Base-by-base conservation (phyloP, 441 rosid species). In the Adansonia madagascariensis region DNA sequence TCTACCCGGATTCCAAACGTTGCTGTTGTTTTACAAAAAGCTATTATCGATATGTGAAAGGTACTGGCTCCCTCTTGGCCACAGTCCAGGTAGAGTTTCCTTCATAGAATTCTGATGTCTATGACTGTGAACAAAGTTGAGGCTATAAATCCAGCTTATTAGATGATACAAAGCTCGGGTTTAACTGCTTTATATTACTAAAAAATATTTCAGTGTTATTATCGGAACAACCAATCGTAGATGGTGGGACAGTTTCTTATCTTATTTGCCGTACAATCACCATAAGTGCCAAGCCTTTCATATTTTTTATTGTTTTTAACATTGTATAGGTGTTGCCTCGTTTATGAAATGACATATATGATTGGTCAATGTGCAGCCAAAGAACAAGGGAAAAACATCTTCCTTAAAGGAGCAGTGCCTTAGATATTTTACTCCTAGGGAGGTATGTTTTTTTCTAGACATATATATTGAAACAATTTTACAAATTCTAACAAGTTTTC, bases 11-110 rank as follows among this genome's bases (percentile, higher is more conserved):
- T 87, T 95, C 99, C 11, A 90, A 84, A 81, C 85, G 97, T 64
- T 95, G 99, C 12, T 95, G 99, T 79, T 95, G 99, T 85, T 95
- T 95, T 83, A 95, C 98, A 3, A 93, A 95, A 88, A 95, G 97
- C 80, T 95, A 95, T 79, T 95, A 88, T 74, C 87, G 97, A 77
- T 95, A 92, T 24, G 95, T 93, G 79, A 93, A 93, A 85, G 98
- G 99, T 75, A 93, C 97, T 61, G 98, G 98, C 72, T 95, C 99
- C 52, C 88, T 95, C 74, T 85, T 95, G 87, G 98, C 99, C 50
- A 92, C 95, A 50, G 79, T 86, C 80, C 84, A 85, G 96, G 98
- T 93, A 89, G 31, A 77, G 63, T 66, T 65, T 68, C 66, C 68
- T 74, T 71, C 53, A 27, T 49, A 71, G 56, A 24, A 56, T 52